Evolutionary conservation across 495 filamentous ascomycete genomes (phyloP).

Genomic region (Trichocladium antarcticum): DNA sequence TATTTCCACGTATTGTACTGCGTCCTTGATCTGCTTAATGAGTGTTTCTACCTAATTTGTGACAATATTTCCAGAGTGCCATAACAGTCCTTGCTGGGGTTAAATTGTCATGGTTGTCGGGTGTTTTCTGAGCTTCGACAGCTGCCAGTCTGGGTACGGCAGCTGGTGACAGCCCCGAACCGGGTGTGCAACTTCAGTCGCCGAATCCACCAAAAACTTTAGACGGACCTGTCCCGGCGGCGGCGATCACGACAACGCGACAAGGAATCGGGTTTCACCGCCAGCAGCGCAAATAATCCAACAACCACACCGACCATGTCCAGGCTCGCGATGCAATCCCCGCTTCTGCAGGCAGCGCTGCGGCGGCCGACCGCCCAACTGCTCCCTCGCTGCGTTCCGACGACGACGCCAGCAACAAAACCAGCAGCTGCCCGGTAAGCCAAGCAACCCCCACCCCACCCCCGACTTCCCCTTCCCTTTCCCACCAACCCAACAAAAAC

Average conservation of each 20-base stretch:
- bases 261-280: neutral
- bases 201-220: constrained; percentile 9
- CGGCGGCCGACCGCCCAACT: constrained; percentile 10
- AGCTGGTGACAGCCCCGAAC: constrained; percentile 1
- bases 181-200: neutral
- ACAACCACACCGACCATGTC: neutral
- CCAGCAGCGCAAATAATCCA: neutral
- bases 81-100: too few relatives aligned
- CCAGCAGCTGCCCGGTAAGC: constrained; percentile 11
- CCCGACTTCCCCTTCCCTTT: neutral
- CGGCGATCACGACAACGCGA: constrained; percentile 6
- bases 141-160: constrained; percentile 1
- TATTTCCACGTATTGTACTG: too few relatives aligned
- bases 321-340: constrained; percentile 4
- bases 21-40: too few relatives aligned
- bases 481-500: neutral
- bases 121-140: neutral
- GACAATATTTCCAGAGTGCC: too few relatives aligned
- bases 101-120: too few relatives aligned
- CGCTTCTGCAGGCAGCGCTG: constrained; percentile 16
- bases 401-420: neutral
- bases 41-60: too few relatives aligned
- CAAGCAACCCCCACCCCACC: neutral
- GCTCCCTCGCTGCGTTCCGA: neutral
- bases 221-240: neutral